These are phyloP conservation scores for Phytophthora capsici DNA, from an alignment of 352 stramenopile genomes.

Conservation along the genomic window DNA sequence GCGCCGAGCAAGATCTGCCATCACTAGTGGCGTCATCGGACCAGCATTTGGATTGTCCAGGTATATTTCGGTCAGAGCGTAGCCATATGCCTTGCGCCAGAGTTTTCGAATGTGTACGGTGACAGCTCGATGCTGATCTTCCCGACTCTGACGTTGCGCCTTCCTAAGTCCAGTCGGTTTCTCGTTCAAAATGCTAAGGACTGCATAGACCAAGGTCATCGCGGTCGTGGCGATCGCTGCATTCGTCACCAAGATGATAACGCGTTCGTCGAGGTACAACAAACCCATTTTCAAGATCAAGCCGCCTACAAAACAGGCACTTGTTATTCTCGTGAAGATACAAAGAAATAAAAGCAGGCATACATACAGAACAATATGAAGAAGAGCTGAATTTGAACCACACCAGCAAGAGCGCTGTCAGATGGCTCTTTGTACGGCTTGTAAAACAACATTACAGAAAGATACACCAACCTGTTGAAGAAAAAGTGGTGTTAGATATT, in stretches of 20 bases:
- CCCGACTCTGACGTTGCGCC: constrained; percentile 36
- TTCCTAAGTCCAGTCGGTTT: constrained; percentile 35
- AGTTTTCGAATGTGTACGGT: constrained; percentile 54
- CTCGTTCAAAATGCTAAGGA: constrained; percentile 68
- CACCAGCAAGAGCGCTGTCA: constrained; percentile 64
- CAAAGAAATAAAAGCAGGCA: not conserved
- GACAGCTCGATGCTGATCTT: constrained; percentile 60
- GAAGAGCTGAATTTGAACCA: constrained; percentile 82
- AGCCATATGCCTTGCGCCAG: constrained; percentile 65
- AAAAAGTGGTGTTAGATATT: not conserved
- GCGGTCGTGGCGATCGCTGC: constrained; percentile 60
- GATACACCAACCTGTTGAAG: constrained; percentile 63
- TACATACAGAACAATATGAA: constrained; percentile 78
- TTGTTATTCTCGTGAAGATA: too few species aligned
- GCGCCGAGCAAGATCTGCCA: constrained; percentile 66
- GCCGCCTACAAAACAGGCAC: constrained; percentile 41
- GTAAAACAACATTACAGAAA: constrained; percentile 77
- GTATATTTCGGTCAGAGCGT: constrained; percentile 65
- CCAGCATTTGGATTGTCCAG: constrained; percentile 48
- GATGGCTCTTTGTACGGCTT: constrained; percentile 70
- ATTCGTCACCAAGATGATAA: constrained; percentile 60
- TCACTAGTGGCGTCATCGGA: constrained; percentile 62
- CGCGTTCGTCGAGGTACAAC: constrained; percentile 47
- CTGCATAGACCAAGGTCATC: constrained; percentile 52
- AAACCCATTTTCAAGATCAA: constrained; percentile 75